Percentiles rank a stretch among this genome's conserved stretches.
Conservation (phyloP, 2,329 filamentous ascomycete genomes). For the Clonostachys sp. region DNA sequence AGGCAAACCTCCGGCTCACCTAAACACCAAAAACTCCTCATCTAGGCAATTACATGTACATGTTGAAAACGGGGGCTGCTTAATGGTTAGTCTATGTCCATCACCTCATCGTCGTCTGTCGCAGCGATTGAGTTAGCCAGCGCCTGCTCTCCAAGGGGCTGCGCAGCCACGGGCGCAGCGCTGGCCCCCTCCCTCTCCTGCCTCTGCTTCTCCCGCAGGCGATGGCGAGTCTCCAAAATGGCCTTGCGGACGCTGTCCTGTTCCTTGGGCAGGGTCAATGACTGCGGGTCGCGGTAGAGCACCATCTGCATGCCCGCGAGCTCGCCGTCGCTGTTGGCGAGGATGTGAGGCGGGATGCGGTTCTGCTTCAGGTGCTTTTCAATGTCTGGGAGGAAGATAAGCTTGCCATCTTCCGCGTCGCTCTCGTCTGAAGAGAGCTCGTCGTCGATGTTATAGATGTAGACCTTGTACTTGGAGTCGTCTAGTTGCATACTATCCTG, state of each 20-base stretch:
- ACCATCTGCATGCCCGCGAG: constrained; percentile 69
- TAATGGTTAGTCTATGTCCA: not conserved
- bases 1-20: too few species aligned
- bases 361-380: constrained; percentile 72
- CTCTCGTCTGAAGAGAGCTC: constrained; percentile 60
- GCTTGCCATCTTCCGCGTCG: constrained; percentile 43
- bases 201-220: constrained; percentile 55
- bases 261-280: constrained; percentile 69
- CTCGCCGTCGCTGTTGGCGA: constrained; percentile 51
- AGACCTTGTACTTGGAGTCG: constrained; percentile 80
- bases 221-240: constrained; percentile 72
- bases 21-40: too few species aligned
- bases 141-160: too few species aligned
- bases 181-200: constrained; percentile 16
- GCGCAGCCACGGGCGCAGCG: too few species aligned
- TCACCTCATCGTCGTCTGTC: not conserved
- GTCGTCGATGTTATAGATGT: constrained; percentile 85
- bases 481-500: constrained; percentile 78
- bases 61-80: not conserved
- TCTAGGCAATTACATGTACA: too few species aligned
- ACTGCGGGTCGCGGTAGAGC: constrained; percentile 76
- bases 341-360: constrained; percentile 63
- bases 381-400: constrained; percentile 82
- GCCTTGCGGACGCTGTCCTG: constrained; percentile 76
- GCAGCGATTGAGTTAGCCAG: too few species aligned